Conservation (phyloP, 1,284 basidiomycete genomes). For the Apiotrichum veenhuisii region DNA sequence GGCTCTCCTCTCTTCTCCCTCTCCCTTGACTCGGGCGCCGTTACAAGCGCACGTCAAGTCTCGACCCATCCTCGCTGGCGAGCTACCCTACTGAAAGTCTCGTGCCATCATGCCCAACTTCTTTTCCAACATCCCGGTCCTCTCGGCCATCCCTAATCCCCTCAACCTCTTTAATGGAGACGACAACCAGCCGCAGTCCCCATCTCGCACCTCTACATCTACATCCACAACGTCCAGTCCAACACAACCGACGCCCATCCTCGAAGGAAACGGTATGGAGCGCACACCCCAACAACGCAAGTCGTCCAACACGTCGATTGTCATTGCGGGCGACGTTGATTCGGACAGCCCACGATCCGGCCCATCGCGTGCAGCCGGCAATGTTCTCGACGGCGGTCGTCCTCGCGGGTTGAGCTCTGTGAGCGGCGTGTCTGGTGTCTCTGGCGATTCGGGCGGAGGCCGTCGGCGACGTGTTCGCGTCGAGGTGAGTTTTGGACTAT, state of each 20-base stretch:
- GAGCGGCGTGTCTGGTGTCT: conserved; percentile 1
- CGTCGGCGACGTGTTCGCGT: conserved; percentile 1
- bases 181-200: not conserved
- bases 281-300: not conserved
- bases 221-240: not conserved
- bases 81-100: not conserved
- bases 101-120: conserved; percentile 27
- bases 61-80: not conserved
- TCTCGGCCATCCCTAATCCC: conserved; percentile 30
- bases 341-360: not conserved
- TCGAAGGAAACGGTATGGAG: not conserved
- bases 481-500: conserved; percentile 6
- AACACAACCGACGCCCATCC: conserved; percentile 4
- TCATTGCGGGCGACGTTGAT: conserved; percentile 8
- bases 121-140: conserved; percentile 28
- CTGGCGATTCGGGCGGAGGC: conserved; percentile 2
- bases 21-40: not conserved
- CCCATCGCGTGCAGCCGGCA: not conserved
- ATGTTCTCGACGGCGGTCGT: not conserved
- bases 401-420: conserved; percentile 7
- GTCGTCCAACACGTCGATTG: not conserved
- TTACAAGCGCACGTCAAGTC: not conserved
- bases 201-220: not conserved
- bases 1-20: not conserved
- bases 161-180: conserved; percentile 28